These are phyloP conservation scores for Phytophthora rubi DNA, from an alignment of 352 stramenopile genomes.

Conservation along the genomic window DNA sequence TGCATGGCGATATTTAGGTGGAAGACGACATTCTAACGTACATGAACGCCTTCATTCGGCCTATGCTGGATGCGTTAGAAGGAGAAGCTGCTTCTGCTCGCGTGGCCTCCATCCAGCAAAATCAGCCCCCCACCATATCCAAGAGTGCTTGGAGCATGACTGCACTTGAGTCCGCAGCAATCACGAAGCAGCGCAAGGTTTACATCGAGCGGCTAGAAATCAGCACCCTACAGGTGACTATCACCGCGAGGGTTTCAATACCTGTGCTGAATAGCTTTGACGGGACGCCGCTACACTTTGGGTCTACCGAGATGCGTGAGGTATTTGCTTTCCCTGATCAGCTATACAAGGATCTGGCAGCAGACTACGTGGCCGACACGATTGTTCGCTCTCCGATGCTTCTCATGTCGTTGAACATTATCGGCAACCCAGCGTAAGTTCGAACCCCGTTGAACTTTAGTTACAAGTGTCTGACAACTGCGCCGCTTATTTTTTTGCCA, in stretches of 20 bases:
- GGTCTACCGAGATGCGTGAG: conserved; percentile 56
- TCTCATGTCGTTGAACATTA: conserved; percentile 86
- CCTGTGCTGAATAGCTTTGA: conserved; percentile 86
- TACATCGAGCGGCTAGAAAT: conserved; percentile 72
- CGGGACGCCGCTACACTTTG: conserved; percentile 75
- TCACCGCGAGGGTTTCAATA: conserved; percentile 81
- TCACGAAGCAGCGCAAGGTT: conserved; percentile 59
- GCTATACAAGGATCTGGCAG: conserved; percentile 81
- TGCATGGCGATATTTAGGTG: conserved; percentile 25
- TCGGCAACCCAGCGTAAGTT: conserved; percentile 88
- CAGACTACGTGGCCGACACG: conserved; percentile 82
- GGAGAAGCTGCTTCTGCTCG: conserved; percentile 16
- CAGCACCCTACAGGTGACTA: conserved; percentile 61
- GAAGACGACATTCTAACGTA: conserved; percentile 65
- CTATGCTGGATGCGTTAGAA: conserved; percentile 47
- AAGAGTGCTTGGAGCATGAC: conserved; percentile 26
- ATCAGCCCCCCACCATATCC: not conserved
- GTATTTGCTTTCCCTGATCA: conserved; percentile 80
- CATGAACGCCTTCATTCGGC: conserved; percentile 51
- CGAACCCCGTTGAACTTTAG: not conserved
- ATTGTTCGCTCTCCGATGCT: conserved; percentile 82
- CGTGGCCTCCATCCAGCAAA: not conserved
- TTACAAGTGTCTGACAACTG: conserved; percentile 9
- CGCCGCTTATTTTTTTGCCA: conserved; percentile 2
- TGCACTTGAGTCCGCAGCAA: conserved; percentile 24